phyloP scores from a whole-genome alignment of 192 early-diverging fungal species.

The Entrophospora sp. region DNA sequence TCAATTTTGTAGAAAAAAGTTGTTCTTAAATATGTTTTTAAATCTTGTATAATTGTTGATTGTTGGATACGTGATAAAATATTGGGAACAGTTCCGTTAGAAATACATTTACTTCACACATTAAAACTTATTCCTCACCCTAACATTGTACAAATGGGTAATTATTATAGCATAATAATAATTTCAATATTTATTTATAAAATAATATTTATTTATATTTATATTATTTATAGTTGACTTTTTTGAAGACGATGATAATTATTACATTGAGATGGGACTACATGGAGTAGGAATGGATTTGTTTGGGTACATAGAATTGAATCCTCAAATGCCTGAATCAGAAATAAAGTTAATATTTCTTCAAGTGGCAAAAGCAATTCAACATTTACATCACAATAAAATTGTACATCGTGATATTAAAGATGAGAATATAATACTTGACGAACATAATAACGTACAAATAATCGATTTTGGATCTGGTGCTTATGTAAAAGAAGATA shows the following conservation, averaged over 20 bases:
- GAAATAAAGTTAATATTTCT: slow-evolving; percentile 47
- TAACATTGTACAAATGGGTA: slow-evolving; percentile 47
- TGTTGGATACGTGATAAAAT: slow-evolving; percentile 61
- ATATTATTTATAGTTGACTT: slow-evolving; percentile 41
- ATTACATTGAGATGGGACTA: slow-evolving; percentile 56
- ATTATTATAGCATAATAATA: too few species aligned
- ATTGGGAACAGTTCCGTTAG: slow-evolving; percentile 62
- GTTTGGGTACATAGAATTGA: slow-evolving; percentile 63
- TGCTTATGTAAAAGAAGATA: slow-evolving; percentile 44
- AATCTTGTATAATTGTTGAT: slow-evolving; percentile 53
- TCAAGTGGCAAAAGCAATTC: slow-evolving; percentile 48
- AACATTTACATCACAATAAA: slow-evolving; percentile 51
- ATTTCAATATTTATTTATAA: slow-evolving; percentile 2
- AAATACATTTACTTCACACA: slow-evolving; percentile 66
- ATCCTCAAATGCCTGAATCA: slow-evolving; percentile 42
- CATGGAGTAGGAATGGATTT: slow-evolving; percentile 54
- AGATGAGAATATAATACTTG: slow-evolving; percentile 77
- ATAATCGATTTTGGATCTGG: slow-evolving; percentile 80
- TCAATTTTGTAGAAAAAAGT: slow-evolving; percentile 29
- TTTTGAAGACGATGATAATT: slow-evolving; percentile 68
- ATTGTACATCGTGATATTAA: slow-evolving; percentile 84
- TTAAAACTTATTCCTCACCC: slow-evolving; percentile 44
- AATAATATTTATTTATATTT: slow-evolving; percentile 19
- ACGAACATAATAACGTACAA: slow-evolving; percentile 47
- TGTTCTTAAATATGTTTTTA: slow-evolving; percentile 67